Evolutionary conservation across 2,329 filamentous ascomycete genomes (phyloP).

Genomic region (Teratosphaeria gauchensis): DNA sequence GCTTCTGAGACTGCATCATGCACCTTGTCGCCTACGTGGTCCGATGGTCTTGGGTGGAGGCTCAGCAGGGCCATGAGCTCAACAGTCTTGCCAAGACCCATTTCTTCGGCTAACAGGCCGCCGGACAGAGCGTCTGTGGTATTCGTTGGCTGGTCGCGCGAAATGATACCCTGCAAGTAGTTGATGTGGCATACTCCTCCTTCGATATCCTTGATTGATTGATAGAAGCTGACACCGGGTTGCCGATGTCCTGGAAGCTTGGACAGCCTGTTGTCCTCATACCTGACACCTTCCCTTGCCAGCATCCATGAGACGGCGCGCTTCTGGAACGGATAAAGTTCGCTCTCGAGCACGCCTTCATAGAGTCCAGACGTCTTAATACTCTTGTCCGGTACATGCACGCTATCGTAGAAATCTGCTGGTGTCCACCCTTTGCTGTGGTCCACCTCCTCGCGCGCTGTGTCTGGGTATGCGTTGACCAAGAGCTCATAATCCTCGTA

Average conservation of each 20-base stretch:
- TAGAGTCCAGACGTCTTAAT: constrained; percentile 5
- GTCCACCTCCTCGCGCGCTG: constrained; percentile 10
- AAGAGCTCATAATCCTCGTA: constrained; percentile 21
- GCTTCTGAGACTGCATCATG: constrained; percentile 33
- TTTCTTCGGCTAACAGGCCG: constrained; percentile 69
- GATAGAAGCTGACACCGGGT: constrained; percentile 7
- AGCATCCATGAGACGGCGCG: constrained; percentile 63
- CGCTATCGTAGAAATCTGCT: constrained; percentile 59
- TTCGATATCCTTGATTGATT: constrained; percentile 33
- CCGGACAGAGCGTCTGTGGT: constrained; percentile 38
- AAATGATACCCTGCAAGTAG: constrained; percentile 50
- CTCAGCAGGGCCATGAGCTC: constrained; percentile 64
- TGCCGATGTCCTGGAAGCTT: not conserved
- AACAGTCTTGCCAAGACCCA: constrained; percentile 74
- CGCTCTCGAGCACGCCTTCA: constrained; percentile 17
- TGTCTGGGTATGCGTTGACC: constrained; percentile 15
- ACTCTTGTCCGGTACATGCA: constrained; percentile 49
- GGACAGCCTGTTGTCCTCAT: constrained; percentile 16
- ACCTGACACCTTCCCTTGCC: constrained; percentile 52
- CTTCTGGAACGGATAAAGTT: constrained; percentile 63
- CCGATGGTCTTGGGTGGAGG: constrained; percentile 43
- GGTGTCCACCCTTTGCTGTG: constrained; percentile 33
- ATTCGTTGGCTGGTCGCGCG: constrained; percentile 23
- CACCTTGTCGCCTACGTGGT: constrained; percentile 11
- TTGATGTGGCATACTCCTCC: constrained; percentile 48